Evolutionary conservation across 768 basidiomycete genomes (phyloP), one percentile per base, ranked within the genome.

Genomic region (Boletus reticuloceps): DNA sequence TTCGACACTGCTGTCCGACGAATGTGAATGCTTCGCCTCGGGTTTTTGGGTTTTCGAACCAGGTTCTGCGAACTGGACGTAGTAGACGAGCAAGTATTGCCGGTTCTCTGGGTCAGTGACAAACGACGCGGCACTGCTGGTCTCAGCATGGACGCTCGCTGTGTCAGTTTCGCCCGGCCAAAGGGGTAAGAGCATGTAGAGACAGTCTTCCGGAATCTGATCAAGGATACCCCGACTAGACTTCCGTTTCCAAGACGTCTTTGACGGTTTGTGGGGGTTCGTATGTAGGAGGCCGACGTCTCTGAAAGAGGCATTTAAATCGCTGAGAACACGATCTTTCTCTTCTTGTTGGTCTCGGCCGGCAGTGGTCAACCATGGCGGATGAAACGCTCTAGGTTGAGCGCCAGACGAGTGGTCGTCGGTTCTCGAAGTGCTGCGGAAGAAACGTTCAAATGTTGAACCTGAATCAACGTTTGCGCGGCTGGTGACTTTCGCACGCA

Each of bases 131-230:
- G 67, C 43, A 64, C 61, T 61, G 47, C 59, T 64, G 11, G 55
- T 55, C 14, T 66, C 64, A 14, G 53, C 13, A 9, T 45, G 65
- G 65, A 54, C 55, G 55, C 45, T 65, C 58, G 42, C 75, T 72
- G 79, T 64, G 66, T 89, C 88, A 1, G 82, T 88, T 60, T 88
- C 86, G 17, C 85, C 81, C 10, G 86, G 83, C 89, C 90, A 93
- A n/a, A 93, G 76, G 16, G 91, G 91, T 17, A 93, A 75, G 25
- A 91, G 78, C 91, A 93, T 92, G 67, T 86, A 90, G 49, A 91
- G 74, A 22, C 82, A 82, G 14, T 91, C 88, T 6, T 79, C 70
- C 0, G 86, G 86, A 37, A 92, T 77, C 34, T 81, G 75, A 34
- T 80, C 77, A 53, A 90, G 82, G 57, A 88, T 75, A 54, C 81